Evolutionary conservation across 805 yeast species (phyloP).

Genomic region (Tetrapisispora namnaoensis): DNA sequence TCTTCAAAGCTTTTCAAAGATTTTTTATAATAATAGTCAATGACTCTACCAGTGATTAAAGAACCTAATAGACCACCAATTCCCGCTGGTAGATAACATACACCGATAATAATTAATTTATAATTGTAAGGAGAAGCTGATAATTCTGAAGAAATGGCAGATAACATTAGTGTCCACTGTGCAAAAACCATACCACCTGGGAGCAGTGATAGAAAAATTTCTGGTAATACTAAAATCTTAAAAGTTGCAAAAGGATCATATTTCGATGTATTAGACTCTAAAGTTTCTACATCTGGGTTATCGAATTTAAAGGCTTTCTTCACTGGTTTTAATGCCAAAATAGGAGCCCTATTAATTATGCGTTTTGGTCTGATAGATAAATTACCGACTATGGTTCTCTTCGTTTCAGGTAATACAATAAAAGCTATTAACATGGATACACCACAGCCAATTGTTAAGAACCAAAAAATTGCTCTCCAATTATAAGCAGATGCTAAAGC

Average conservation of each 20-base stretch:
- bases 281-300: constrained; percentile 24
- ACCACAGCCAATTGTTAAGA: constrained; percentile 56
- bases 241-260: constrained; percentile 33
- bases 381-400: constrained; percentile 61
- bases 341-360: constrained; percentile 36
- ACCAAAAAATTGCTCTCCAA: constrained; percentile 77
- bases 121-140: constrained; percentile 40
- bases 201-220: constrained; percentile 41
- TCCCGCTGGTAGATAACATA: constrained; percentile 68
- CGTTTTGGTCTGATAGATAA: constrained; percentile 48
- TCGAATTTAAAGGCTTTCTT: constrained; percentile 18
- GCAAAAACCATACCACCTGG: constrained; percentile 58
- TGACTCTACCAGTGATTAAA: constrained; percentile 42
- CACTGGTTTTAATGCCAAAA: constrained; percentile 24
- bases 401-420: constrained; percentile 60
- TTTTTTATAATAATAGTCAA: constrained; percentile 41
- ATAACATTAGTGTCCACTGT: constrained; percentile 58
- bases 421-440: constrained; percentile 29
- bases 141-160: constrained; percentile 51
- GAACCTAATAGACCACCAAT: constrained; percentile 58
- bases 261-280: constrained; percentile 17
- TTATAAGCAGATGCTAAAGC: constrained; percentile 35
- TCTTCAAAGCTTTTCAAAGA: constrained; percentile 20
- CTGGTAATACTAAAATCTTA: constrained; percentile 35
- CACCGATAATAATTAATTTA: constrained; percentile 48